These are phyloP conservation scores for Biscutella laevigata DNA, from an alignment of 441 rosid genomes.

Conservation along the genomic window DNA sequence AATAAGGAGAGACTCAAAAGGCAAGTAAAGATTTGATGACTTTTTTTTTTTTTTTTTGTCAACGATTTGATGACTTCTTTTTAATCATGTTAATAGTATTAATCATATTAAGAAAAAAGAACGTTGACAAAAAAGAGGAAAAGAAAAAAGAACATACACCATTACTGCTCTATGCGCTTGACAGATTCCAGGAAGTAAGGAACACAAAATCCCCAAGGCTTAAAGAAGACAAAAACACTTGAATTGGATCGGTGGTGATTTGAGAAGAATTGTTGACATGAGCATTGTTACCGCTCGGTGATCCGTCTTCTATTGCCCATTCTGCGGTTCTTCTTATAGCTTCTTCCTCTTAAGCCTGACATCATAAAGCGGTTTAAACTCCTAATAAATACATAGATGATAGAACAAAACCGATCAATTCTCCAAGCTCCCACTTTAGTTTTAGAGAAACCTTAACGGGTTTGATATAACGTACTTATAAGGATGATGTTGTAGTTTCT, in stretches of 20 bases:
- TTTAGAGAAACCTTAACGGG: background rate
- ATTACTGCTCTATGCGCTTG: background rate
- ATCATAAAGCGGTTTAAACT: slow-evolving; percentile 65
- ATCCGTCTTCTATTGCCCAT: slow-evolving; percentile 29
- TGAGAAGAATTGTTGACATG: slow-evolving; percentile 25
- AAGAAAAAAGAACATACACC: background rate
- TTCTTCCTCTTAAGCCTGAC: slow-evolving; percentile 88
- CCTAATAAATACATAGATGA: slow-evolving; percentile 43
- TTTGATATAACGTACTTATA: too few relatives aligned
- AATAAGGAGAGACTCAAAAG: too few relatives aligned
- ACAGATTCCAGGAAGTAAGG: background rate
- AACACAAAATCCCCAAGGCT: background rate
- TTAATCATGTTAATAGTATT: too few relatives aligned
- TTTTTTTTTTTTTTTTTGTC: too few relatives aligned
- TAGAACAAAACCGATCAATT: slow-evolving; percentile 23
- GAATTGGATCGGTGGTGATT: slow-evolving; percentile 42
- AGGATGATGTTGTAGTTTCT: too few relatives aligned
- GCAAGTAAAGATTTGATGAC: too few relatives aligned
- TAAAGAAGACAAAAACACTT: slow-evolving; percentile 27
- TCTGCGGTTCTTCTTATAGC: slow-evolving; percentile 22
- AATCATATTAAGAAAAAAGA: too few relatives aligned
- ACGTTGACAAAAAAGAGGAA: too few relatives aligned
- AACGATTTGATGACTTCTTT: too few relatives aligned
- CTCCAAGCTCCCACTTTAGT: slow-evolving; percentile 1
- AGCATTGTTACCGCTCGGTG: background rate